Conservation (phyloP, 495 filamentous ascomycete species). For the Oidiodendron maius region DNA sequence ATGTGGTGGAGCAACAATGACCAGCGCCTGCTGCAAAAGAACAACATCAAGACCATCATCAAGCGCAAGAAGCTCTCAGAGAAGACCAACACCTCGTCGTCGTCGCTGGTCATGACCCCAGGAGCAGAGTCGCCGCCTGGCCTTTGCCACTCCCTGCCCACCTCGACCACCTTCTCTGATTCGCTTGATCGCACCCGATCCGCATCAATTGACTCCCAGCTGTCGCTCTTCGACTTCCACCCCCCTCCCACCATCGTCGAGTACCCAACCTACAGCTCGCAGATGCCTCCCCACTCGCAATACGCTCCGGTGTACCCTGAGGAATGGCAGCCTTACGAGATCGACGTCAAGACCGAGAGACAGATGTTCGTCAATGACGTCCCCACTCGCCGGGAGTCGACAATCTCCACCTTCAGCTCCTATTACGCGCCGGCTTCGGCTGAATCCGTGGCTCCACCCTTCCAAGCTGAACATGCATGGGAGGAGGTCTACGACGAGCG, state of each 20-base stretch:
- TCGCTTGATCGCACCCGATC: conserved; percentile 64
- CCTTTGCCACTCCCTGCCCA: conserved; percentile 74
- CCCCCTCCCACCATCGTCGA: conserved; percentile 51
- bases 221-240: conserved; percentile 63
- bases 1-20: conserved; percentile 96
- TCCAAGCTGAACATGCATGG: conserved; percentile 66
- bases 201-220: conserved; percentile 71
- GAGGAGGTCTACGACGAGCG: conserved; percentile 62
- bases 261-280: conserved; percentile 55
- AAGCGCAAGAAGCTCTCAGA: conserved; percentile 92
- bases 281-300: conserved; percentile 29
- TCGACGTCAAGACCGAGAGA: conserved; percentile 91
- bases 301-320: conserved; percentile 33
- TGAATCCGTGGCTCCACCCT: conserved; percentile 56
- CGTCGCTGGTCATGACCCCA: conserved; percentile 44
- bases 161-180: conserved; percentile 73
- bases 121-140: conserved; percentile 65
- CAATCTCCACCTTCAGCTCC: conserved; percentile 81
- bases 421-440: conserved; percentile 66
- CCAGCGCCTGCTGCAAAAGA: conserved; percentile 79
- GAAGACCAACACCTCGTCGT: conserved; percentile 59
- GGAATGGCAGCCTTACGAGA: conserved; percentile 70
- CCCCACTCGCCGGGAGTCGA: conserved; percentile 74
- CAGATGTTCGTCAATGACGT: conserved; percentile 93
- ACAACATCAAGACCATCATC: conserved; percentile 93